Evolutionary conservation across 148 eudicot species (phyloP), one percentile per base, ranked within the genome.

Genomic region (Nyssa sinensis): DNA sequence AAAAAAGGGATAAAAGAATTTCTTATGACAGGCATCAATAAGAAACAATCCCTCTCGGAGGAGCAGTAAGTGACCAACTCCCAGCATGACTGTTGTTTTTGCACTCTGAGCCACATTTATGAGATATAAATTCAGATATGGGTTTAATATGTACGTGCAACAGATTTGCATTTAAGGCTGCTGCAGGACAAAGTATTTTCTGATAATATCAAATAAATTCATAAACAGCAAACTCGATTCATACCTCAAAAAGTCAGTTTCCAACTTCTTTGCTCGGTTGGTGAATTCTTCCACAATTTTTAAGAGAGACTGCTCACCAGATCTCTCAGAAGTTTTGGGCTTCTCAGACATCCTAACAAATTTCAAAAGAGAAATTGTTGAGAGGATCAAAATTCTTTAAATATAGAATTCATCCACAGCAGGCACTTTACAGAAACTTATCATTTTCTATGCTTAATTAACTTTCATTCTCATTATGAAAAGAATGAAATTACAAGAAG

Each of bases 171-270:
- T 66, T 16, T n/a, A 69, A 31, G 39, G 25, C 31, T 31, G 60
- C 30, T 23, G 19, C 23, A 14, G 24, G 49, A 27, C 19, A 51
- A 37, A 58, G 33, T 24, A 67, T n/a, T 62, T 73, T 73, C 31
- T 49, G 35, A 5, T 44, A 64, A 51, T 57, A 63, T 14, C 19
- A 35, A 9, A 47, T n/a, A 61, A 49, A 1, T 24, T 51, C 19
- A 17, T 11, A 39, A 72, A 35, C 9, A 41, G 65, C 61, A 37
- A 71, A 51, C 44, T 28, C 39, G 29, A 64, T n/a, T 41, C 67
- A 7, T 85, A 90, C 94, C 87, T 88, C 24, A 68, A 72, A 6
- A 88, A 66, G 47, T 81, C 66, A 47, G 61, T 77, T 77, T 90
- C 86, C 74, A 90, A 84, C 75, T 70, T 83, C 67, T 67, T 76